These are phyloP conservation scores for Globisporangium barbulae DNA, from an alignment of 352 stramenopile species.

Conservation along the genomic window DNA sequence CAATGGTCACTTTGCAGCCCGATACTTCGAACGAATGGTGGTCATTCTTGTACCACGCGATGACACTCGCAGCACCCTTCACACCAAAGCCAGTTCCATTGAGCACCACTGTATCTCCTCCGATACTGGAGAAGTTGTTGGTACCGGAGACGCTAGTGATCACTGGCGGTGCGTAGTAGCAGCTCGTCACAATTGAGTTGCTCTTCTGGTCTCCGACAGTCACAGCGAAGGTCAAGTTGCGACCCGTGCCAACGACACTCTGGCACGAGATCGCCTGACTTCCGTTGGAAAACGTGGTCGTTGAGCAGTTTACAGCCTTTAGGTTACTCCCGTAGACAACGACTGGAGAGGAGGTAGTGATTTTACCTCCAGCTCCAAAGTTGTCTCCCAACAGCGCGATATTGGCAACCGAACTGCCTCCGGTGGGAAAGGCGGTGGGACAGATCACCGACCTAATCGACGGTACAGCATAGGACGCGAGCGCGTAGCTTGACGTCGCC, in stretches of 20 bases:
- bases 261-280: constrained; percentile 36
- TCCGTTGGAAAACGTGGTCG: constrained; percentile 7
- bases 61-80: constrained; percentile 27
- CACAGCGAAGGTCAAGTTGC: constrained; percentile 32
- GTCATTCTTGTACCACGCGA: constrained; percentile 37
- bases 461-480: constrained; percentile 36
- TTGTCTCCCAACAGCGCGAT: constrained; percentile 45
- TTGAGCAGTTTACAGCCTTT: constrained; percentile 25
- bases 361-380: constrained; percentile 26
- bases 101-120: constrained; percentile 30
- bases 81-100: constrained; percentile 46
- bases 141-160: constrained; percentile 17
- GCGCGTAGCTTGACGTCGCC: constrained; percentile 29
- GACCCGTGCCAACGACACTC: constrained; percentile 33
- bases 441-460: constrained; percentile 29
- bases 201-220: constrained; percentile 37
- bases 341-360: constrained; percentile 5
- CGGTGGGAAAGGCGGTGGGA: constrained; percentile 30
- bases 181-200: constrained; percentile 18
- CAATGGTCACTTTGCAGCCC: constrained; percentile 38
- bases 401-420: constrained; percentile 26
- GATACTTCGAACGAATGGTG: constrained; percentile 32
- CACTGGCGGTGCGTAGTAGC: constrained; percentile 33
- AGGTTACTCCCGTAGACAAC: constrained; percentile 41
- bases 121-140: constrained; percentile 26